Evolutionary conservation across 192 early-diverging fungal genomes (phyloP), one percentile per base, ranked within the genome.

Genomic region (Podila clonocystis): DNA sequence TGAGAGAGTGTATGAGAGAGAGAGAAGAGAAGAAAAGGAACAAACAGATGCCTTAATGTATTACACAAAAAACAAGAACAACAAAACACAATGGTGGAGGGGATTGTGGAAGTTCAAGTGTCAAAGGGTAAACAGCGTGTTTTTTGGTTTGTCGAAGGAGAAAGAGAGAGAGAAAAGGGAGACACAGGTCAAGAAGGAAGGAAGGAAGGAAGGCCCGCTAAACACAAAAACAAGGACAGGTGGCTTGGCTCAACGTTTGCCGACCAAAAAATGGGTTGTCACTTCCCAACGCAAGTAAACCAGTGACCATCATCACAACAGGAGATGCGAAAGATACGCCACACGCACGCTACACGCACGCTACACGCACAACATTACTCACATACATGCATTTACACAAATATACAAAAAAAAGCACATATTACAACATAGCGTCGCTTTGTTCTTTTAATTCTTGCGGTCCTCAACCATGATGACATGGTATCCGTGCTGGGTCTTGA

Each of bases 391-490:
- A 33, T 24, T 24, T 5, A 9, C 11, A 24, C 52, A 24, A 31
- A 6, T 24, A 50, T 17, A 65, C 45, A 65, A 22, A 50, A 50
- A 50, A 55, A 52, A 52, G 7, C n/a, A 24, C 22, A 26, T 55
- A 9, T 55, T 24, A 52, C 13, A 52, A 6, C 31, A 3, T 6
- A 52, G 6, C 3, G 22, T 52, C 20, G 20, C 24, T 55, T 24
- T 55, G 5, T 48, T 62, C 19, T n/a, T 6, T 28, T 80, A 90
- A 62, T 89, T 86, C 49, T 89, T 84, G 20, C 76, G 82, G 33
- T 92, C 77, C 62, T 72, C 94, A 1, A 96, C 94, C 94, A 96
- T 94, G 55, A 96, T 94, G 63, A 96, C 91, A 72, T 96, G 94
- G 84, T 94, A 96, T 9, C 94, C 94, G 72, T 88, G 87, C 50